Base-by-base conservation (phyloP, 2,329 filamentous ascomycete species). In the Sclerotinia trifoliorum region DNA sequence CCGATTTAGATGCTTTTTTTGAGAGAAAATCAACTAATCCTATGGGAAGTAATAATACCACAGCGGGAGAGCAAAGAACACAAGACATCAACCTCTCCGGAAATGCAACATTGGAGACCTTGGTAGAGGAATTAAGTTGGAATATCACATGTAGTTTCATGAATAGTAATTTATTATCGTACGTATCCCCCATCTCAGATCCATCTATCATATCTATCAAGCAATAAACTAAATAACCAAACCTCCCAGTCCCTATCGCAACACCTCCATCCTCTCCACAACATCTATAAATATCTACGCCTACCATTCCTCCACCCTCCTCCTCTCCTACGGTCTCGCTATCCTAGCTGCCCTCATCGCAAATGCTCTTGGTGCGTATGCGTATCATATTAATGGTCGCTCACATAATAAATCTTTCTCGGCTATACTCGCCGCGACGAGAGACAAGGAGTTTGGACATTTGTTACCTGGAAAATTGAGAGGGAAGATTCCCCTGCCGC, bases 351-450 rank as follows among this genome's bases (percentile, higher is more conserved):
- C 71, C 3, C 55, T 72, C 15, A 13, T 68, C 1, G 71, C 65
- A 29, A 71, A 69, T 24, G 29, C 69, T 5, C 29, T 72, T 5
- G 71, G 71, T 2, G 70, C 65, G 32, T 71, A 65, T 19, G 69
- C 73, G 0, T 73, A 74, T 51, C 29, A 44, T 13, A 35, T 52
- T 8, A 75, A 74, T 29, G 69, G 69, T 1, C 66, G 68, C 15
- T 52, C 67, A 1, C 71, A 74, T 55, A 70, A 69, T 21, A 73
- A 67, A 35, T 54, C 48, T 19, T 74, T 74, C 68, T 73, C 72
- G 6, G 69, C 73, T 0, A 69, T 74, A 8, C 10, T 74, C 1
- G 68, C 63, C 6, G 68, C 69, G 0, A 74, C 72, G 1, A 61
- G 73, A 21, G 70, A 73, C 24, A 24, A 39, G 0, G 35, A 56